phyloP scores from a whole-genome alignment of 2,329 filamentous ascomycete genomes.

The Botrytis galanthina region DNA sequence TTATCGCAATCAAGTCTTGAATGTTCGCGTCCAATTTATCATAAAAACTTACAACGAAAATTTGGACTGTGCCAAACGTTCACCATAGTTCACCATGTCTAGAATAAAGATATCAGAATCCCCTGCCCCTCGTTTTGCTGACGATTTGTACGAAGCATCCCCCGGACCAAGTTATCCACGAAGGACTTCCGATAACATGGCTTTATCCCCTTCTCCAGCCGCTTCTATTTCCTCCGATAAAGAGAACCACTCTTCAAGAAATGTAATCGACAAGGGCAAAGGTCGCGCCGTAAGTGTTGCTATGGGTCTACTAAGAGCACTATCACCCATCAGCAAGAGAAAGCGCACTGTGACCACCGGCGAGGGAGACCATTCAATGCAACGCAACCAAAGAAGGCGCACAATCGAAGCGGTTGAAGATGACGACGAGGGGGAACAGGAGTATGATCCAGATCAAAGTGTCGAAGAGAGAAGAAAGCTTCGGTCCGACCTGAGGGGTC shows the following conservation, averaged over 20 bases:
- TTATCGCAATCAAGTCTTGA: not conserved
- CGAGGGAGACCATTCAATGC: constrained; percentile 25
- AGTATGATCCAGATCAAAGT: constrained; percentile 82
- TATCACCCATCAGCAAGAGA: constrained; percentile 28
- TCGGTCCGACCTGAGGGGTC: constrained; percentile 66
- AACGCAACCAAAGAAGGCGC: constrained; percentile 32
- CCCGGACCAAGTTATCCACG: constrained; percentile 30
- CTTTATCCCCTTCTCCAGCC: constrained; percentile 35
- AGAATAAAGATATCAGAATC: constrained; percentile 34
- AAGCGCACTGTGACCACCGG: constrained; percentile 30
- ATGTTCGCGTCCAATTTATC: not conserved
- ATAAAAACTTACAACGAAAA: not conserved
- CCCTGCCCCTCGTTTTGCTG: constrained; percentile 29
- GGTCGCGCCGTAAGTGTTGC: constrained; percentile 32
- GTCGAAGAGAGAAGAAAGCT: constrained; percentile 69
- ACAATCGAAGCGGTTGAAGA: constrained; percentile 38
- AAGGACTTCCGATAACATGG: constrained; percentile 30
- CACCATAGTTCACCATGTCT: constrained; percentile 25
- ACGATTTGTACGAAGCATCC: constrained; percentile 37
- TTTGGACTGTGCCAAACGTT: not conserved
- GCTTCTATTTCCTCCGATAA: constrained; percentile 47
- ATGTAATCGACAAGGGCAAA: constrained; percentile 44
- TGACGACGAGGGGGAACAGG: constrained; percentile 41
- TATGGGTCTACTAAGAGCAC: constrained; percentile 39
- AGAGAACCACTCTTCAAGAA: constrained; percentile 43